Percentiles rank a stretch among this genome's conserved stretches.
Evolutionary conservation across 1,284 basidiomycete genomes (phyloP).

Genomic region (Moniliella sp.): DNA sequence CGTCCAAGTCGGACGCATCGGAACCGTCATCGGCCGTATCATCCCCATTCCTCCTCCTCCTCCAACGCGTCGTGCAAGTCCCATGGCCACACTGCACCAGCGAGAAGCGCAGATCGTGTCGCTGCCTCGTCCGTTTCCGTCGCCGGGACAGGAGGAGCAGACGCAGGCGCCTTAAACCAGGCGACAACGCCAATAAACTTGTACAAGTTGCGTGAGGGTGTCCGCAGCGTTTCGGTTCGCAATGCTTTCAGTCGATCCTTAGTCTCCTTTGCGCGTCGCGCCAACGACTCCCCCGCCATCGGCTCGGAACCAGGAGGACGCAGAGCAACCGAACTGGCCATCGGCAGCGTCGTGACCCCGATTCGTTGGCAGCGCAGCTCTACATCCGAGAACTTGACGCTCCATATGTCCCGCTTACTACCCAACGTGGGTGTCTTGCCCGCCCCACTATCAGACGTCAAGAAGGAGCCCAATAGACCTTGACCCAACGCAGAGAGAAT

Average conservation of each 20-base stretch:
- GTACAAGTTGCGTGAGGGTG: conserved; percentile 23
- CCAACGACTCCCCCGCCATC: conserved; percentile 8
- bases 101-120: no score
- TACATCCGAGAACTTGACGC: conserved; percentile 84
- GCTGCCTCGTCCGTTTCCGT: no score
- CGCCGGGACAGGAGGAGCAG: no score
- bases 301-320: conserved; percentile 1
- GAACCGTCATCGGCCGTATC: no score
- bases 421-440: conserved; percentile 25
- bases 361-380: conserved; percentile 70
- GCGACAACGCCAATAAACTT: conserved; percentile 19
- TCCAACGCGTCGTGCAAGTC: no score
- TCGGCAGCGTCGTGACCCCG: conserved; percentile 65
- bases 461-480: no score
- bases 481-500: no score
- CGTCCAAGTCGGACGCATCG: no score
- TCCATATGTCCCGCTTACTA: conserved; percentile 58
- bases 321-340: conserved; percentile 43
- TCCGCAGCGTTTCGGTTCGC: conserved; percentile 15
- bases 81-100: no score
- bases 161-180: no score
- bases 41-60: no score
- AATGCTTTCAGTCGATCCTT: conserved; percentile 18
- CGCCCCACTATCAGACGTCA: conserved; percentile 9
- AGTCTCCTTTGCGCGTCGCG: conserved; percentile 14